Base-by-base conservation (phyloP, 108 stramenopile species). In the Cyclotella cryptica region DNA sequence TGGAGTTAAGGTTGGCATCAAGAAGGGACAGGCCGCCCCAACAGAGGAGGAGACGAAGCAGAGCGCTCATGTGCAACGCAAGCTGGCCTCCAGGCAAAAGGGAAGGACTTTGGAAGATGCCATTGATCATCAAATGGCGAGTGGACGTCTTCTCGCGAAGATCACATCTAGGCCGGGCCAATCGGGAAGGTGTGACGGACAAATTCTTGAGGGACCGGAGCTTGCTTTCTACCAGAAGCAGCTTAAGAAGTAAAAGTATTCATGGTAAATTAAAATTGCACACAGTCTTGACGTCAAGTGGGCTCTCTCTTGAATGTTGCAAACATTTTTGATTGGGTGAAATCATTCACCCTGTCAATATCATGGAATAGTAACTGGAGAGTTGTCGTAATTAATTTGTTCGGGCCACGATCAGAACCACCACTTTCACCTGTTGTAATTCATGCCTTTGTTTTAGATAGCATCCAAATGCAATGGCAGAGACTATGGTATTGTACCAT, bases 111-210 rank as follows among this genome's bases (percentile, higher is more conserved):
- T 99, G 63, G 97, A 98, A 67, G 61, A 92, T 13, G 84, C 88
- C 46, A 74, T 99, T 52, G 98, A 98, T 74, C 91, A 96, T 64
- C 98, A 98, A 85, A 97, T 99, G 85, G 96, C 96, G 21, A 89
- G 92, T 63, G 99, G 99, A 68, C 98, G 99, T 85, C 74, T 99
- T 52, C 75, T 89, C 29, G 99, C 99, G 60, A 97, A 95, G 89
- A 94, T 99, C 76, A 95, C 97, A 63, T 96, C 95, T 51, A 91
- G 99, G 86, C 99, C 99, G 22, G 99, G 99, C 70, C 98, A 99
- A 92, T 88, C 88, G 65, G 99, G 98, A 84, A 95, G 99, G 61
- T 95, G 94, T 69, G 99, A 99, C 55, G 99, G 99, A 68, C 94
- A 96, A 85, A 93, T 99, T 81, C 86, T 99, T 69, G 99, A 99